A percentile compares a stretch with the other conserved stretches of the same genome.
These are phyloP conservation scores for Wickerhamiella alocasiicola DNA, from an alignment of 805 yeast genomes.

Conservation along the genomic window DNA sequence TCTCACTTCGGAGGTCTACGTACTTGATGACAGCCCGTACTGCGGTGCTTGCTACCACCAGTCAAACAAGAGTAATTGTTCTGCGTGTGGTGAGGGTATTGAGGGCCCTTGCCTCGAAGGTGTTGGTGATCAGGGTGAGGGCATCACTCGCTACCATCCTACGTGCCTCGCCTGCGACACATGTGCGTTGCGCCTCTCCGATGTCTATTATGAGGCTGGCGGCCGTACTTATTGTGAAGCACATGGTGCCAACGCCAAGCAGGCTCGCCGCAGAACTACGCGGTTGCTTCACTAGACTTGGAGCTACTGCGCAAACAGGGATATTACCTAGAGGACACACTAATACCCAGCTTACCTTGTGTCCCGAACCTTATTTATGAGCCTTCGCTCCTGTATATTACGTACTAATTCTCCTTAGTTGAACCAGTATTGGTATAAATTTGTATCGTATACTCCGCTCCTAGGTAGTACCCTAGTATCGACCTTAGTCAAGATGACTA, in stretches of 20 bases:
- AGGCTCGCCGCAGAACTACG: constrained; percentile 16
- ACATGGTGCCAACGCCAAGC: constrained; percentile 24
- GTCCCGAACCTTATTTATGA: constrained; percentile 8
- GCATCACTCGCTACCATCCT: constrained; percentile 51
- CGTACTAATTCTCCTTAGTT: too few relatives aligned
- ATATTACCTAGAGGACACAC: too few relatives aligned
- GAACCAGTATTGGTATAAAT: too few relatives aligned
- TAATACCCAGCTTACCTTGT: too few relatives aligned
- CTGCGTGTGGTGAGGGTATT: constrained; percentile 57
- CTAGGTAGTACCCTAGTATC: too few relatives aligned
- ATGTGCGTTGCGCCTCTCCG: constrained; percentile 33
- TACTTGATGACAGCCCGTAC: constrained; percentile 64
- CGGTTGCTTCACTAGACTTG: too few relatives aligned
- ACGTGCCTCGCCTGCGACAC: constrained; percentile 56
- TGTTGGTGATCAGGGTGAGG: constrained; percentile 12
- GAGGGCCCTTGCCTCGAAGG: constrained; percentile 84
- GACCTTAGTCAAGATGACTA: too few relatives aligned
- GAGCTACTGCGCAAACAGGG: too few relatives aligned
- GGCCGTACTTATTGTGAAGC: constrained; percentile 27
- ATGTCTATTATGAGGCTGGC: constrained; percentile 26
- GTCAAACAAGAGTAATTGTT: constrained; percentile 63
- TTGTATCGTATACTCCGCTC: too few relatives aligned
- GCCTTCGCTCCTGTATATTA: neutral
- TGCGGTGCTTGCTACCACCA: constrained; percentile 69
- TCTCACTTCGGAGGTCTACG: constrained; percentile 38